These are phyloP conservation scores for Daldinia bambusicola DNA, from an alignment of 495 filamentous ascomycete species.

Conservation along the genomic window DNA sequence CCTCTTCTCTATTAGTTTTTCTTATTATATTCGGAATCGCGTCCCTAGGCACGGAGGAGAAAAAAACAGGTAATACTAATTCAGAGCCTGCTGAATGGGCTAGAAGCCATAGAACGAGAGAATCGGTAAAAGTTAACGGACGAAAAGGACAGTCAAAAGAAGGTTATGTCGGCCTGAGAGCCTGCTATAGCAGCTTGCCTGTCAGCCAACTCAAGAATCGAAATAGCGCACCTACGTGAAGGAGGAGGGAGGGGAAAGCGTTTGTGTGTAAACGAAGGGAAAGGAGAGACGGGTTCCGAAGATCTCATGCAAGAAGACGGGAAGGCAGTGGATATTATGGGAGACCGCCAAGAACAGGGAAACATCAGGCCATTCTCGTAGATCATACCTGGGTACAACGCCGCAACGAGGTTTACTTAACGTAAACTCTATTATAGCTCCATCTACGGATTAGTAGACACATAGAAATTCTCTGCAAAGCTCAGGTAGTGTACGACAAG, in stretches of 20 bases:
- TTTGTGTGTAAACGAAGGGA: constrained; percentile 42
- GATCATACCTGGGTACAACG: constrained; percentile 66
- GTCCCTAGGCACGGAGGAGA: constrained; percentile 28
- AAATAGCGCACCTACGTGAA: constrained; percentile 50
- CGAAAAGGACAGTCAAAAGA: constrained; percentile 49
- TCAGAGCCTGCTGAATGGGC: constrained; percentile 70
- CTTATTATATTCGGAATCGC: constrained; percentile 33
- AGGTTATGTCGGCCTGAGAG: constrained; percentile 51
- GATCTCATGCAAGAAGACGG: constrained; percentile 55
- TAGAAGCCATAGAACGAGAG: constrained; percentile 49
- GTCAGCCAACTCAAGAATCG: constrained; percentile 59
- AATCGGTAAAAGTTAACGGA: constrained; percentile 37
- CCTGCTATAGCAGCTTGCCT: constrained; percentile 56
- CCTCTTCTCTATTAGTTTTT: constrained; percentile 43
- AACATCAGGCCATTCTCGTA: constrained; percentile 57
- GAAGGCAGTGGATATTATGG: constrained; percentile 59
- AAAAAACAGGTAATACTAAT: constrained; percentile 44
- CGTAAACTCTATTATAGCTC: constrained; percentile 37
- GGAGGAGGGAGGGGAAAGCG: constrained; percentile 43
- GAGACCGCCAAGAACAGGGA: constrained; percentile 50
- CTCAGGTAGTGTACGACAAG: neutral
- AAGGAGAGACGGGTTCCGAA: constrained; percentile 47
- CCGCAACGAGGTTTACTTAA: constrained; percentile 53
- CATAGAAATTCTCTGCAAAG: constrained; percentile 37
- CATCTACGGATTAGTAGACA: constrained; percentile 29